A percentile compares a stretch with the other conserved stretches of the same genome.
Evolutionary conservation across 2,329 filamentous ascomycete genomes (phyloP).

Genomic region (Trichoderma breve): DNA sequence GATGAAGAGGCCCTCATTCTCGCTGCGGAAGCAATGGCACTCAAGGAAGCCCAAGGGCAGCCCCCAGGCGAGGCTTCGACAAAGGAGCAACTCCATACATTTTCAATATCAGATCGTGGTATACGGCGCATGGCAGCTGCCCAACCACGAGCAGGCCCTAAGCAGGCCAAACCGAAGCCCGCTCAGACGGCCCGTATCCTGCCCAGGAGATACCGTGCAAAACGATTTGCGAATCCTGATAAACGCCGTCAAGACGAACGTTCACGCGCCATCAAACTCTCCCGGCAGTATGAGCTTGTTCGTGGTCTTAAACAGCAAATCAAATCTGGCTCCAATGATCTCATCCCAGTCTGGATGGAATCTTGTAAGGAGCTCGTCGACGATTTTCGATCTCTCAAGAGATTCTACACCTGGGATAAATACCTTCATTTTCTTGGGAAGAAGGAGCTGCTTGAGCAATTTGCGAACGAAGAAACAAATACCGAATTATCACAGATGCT

Average conservation of each 20-base stretch:
- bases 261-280: slow-evolving; percentile 39
- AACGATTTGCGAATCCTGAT: slow-evolving; percentile 45
- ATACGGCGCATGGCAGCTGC: neutral
- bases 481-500: slow-evolving; percentile 55
- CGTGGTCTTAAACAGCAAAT: slow-evolving; percentile 43
- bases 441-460: slow-evolving; percentile 27
- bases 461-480: slow-evolving; percentile 31
- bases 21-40: slow-evolving; percentile 69
- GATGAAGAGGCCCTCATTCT: slow-evolving; percentile 75
- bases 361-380: slow-evolving; percentile 59
- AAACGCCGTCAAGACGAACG: slow-evolving; percentile 46
- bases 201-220: slow-evolving; percentile 46
- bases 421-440: slow-evolving; percentile 57
- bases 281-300: slow-evolving; percentile 45
- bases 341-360: slow-evolving; percentile 55
- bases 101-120: neutral
- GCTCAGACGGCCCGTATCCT: slow-evolving; percentile 25
- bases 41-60: slow-evolving; percentile 51
- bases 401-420: slow-evolving; percentile 66
- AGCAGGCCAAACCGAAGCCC: slow-evolving; percentile 1
- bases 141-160: slow-evolving; percentile 9
- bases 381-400: slow-evolving; percentile 61
- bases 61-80: slow-evolving; percentile 22
- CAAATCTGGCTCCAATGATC: slow-evolving; percentile 42
- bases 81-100: neutral